Evolutionary conservation across 306 rosid genomes (phyloP).

Genomic region (Arachis hypogaea): DNA sequence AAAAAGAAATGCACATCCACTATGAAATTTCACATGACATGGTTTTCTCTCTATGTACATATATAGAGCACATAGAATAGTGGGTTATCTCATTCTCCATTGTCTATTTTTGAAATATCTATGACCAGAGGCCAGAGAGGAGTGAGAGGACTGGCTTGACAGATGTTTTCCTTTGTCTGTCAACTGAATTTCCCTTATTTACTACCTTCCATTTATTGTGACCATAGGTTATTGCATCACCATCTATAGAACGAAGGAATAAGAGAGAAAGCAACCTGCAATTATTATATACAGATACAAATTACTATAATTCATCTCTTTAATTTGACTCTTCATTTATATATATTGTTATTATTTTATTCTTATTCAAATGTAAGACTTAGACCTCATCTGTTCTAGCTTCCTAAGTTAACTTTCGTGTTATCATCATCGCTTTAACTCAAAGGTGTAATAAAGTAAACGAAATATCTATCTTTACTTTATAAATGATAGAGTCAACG

Average conservation of each 20-base stretch:
- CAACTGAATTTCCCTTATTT: constrained; percentile 33
- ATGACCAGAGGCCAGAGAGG: constrained; percentile 14
- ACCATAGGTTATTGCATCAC: constrained; percentile 24
- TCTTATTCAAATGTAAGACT: neutral
- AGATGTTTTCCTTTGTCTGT: constrained; percentile 15
- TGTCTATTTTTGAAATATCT: constrained; percentile 15
- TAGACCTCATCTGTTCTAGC: neutral
- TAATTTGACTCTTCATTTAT: constrained; percentile 17
- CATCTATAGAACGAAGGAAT: constrained; percentile 1
- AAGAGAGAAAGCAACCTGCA: neutral
- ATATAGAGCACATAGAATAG: neutral
- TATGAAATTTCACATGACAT: neutral
- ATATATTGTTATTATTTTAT: neutral
- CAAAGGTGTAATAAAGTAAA: constrained; percentile 1
- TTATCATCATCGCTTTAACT: constrained; percentile 1
- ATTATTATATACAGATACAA: constrained; percentile 23
- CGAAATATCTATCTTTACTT: too few species aligned
- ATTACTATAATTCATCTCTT: constrained; percentile 18
- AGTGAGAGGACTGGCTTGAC: constrained; percentile 9
- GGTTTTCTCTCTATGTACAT: neutral
- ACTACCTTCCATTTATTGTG: constrained; percentile 30
- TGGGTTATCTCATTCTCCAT: constrained; percentile 20
- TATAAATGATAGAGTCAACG: too few species aligned
- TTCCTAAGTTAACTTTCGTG: constrained; percentile 1
- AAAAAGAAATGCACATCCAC: neutral